Percentiles rank a stretch among this genome's conserved stretches.
These are phyloP conservation scores for Fonsecaea monophora DNA, from an alignment of 2,329 filamentous ascomycete species.

Conservation along the genomic window DNA sequence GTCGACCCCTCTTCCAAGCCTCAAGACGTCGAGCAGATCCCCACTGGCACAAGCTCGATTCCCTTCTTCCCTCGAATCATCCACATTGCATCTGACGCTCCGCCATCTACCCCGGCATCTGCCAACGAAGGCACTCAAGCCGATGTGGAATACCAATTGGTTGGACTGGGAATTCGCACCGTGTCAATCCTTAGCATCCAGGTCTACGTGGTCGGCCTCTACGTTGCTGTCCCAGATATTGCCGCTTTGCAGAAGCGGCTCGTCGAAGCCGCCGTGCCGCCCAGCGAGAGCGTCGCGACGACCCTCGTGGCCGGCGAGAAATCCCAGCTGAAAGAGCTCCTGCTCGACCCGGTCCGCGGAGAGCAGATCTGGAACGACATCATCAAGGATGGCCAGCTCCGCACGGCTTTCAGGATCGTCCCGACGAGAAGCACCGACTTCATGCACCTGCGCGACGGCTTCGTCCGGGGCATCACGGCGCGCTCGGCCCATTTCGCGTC, in stretches of 20 bases:
- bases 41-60: constrained; percentile 81
- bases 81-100: constrained; percentile 59
- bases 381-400: constrained; percentile 69
- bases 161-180: constrained; percentile 85
- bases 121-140: constrained; percentile 50
- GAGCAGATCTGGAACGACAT: constrained; percentile 77
- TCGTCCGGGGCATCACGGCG: constrained; percentile 82
- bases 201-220: constrained; percentile 94
- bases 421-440: constrained; percentile 96
- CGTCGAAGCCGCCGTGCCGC: constrained; percentile 68
- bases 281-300: constrained; percentile 64
- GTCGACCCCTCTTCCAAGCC: constrained; percentile 43
- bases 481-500: constrained; percentile 67
- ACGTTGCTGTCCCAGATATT: constrained; percentile 84
- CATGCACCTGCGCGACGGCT: constrained; percentile 87
- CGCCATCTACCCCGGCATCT: constrained; percentile 48
- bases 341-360: constrained; percentile 73
- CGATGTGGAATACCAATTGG: constrained; percentile 78
- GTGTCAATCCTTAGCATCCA: constrained; percentile 90
- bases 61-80: constrained; percentile 79
- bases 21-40: constrained; percentile 75
- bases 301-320: constrained; percentile 85
- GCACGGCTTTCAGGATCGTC: constrained; percentile 80
- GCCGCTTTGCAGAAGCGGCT: constrained; percentile 78
- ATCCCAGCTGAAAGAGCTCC: constrained; percentile 69